Evolutionary conservation across 208 protist genomes (phyloP).

Genomic region (Acanthamoeba sp.): DNA sequence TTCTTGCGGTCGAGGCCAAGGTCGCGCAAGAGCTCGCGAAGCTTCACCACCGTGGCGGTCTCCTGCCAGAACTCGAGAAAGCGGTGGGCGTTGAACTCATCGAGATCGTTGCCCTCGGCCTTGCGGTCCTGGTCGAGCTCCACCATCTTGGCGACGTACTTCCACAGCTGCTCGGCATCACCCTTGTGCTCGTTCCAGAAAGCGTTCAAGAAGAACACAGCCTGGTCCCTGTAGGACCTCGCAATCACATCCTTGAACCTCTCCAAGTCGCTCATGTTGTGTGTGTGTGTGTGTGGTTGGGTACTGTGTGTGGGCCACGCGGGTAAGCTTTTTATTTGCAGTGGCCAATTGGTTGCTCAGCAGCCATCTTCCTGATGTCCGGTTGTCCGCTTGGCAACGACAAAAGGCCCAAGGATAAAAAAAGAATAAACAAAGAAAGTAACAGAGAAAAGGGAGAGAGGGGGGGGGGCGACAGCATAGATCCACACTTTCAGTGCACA

Average conservation of each 20-base stretch:
- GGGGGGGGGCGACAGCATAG: too few species aligned
- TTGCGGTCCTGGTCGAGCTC: conserved; percentile 62
- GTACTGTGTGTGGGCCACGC: not conserved
- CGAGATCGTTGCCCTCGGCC: conserved; percentile 51
- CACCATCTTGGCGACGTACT: not conserved
- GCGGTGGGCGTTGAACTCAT: conserved; percentile 77
- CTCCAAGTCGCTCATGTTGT: conserved; percentile 29
- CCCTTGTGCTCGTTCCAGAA: conserved; percentile 18
- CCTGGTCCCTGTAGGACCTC: conserved; percentile 13
- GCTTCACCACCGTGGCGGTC: conserved; percentile 65
- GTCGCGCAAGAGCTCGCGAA: conserved; percentile 66
- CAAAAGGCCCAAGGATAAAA: not conserved
- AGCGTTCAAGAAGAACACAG: conserved; percentile 56
- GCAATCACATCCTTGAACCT: conserved; percentile 55
- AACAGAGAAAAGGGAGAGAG: not conserved
- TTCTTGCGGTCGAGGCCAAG: conserved; percentile 61
- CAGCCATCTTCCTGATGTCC: not conserved
- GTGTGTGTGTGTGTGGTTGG: not conserved
- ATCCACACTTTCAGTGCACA: conserved; percentile 55
- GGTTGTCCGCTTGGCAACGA: not conserved
- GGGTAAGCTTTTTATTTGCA: not conserved
- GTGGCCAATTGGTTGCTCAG: not conserved
- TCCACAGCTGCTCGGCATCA: conserved; percentile 39
- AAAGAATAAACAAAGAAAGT: not conserved
- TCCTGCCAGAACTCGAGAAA: conserved; percentile 72